Evolutionary conservation across 257 asterid genomes (phyloP), one percentile per base, ranked within the genome.

Genomic region (Plantago major): DNA sequence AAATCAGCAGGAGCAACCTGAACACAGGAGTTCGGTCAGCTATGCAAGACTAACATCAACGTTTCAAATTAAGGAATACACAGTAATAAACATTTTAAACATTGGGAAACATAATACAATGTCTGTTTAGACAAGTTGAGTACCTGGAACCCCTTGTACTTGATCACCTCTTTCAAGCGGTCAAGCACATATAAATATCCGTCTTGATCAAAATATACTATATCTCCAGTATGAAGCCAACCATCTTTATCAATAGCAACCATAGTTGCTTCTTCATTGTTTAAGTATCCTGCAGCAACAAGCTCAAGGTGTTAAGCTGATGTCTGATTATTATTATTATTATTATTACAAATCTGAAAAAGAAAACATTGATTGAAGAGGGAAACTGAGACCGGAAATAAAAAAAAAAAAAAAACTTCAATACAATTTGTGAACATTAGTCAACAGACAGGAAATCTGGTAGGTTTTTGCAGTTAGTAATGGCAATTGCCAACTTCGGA

Each of bases 1-100:
- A 90, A 81, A 79, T 90, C 98, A 66, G 94, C 94, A 8, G 98
- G 98, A 63, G 98, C 89, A 69, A 90, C 78, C 97, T 90, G 84
- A 69, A 42, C 42, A 60, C 10, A 33, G 42, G 38, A 37, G 7
- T 68, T 22, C 33, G 22, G 30, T 46, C 67, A 73, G 42, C n/a
- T 33, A 43, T 57, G 45, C 51, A 28, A 46, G 57, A 2, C 37
- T 8, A 7, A 51, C 57, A 52, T 50, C 55, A 50, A 9, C 30
- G 4, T 7, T 6, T 15, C 4, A 33, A 48, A 48, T 17, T 5
- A 17, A 52, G 2, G 15, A 9, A 18, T 10, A 18, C 37, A 52
- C 37, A 52, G 18, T 52, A 9, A 18, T 52, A 18, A 19, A 15
- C 18, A 52, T 15, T 15, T 13, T 7, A 14, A 48, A 48, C 18